Percentiles rank a stretch among this genome's conserved stretches.
Conservation (phyloP, 2,329 filamentous ascomycete species). For the Pleoardoris graminearum region DNA sequence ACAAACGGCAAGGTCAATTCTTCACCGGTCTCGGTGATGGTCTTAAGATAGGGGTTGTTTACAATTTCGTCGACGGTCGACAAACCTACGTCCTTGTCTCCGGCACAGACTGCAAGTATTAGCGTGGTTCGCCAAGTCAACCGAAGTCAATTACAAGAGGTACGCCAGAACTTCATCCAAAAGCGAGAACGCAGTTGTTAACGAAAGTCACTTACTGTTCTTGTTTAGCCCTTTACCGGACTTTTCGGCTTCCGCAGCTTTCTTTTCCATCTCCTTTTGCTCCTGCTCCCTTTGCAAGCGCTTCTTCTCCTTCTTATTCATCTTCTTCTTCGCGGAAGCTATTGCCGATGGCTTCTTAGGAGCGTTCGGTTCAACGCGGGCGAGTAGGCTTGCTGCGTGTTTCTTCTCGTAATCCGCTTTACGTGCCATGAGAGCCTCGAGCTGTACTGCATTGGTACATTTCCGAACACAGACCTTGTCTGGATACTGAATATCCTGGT, state of each 20-base stretch:
- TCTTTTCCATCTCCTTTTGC: constrained; percentile 28
- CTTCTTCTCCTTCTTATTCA: constrained; percentile 40
- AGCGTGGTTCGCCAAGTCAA: constrained; percentile 1
- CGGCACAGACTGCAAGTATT: constrained; percentile 51
- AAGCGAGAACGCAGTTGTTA: no score
- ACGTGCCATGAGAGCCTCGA: constrained; percentile 62
- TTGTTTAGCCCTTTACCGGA: constrained; percentile 29
- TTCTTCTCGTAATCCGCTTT: constrained; percentile 64
- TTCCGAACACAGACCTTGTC: constrained; percentile 62
- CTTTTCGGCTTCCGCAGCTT: constrained; percentile 10
- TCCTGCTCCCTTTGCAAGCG: constrained; percentile 41
- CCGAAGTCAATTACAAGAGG: no score
- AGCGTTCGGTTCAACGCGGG: constrained; percentile 6
- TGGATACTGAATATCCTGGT: constrained; percentile 59
- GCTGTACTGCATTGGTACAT: constrained; percentile 52
- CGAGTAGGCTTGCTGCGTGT: constrained; percentile 9
- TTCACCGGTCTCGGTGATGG: constrained; percentile 37
- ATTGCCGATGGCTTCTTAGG: constrained; percentile 27
- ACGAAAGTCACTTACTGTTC: not conserved
- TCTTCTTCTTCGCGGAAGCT: constrained; percentile 42
- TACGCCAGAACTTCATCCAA: no score
- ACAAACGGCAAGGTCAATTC: constrained; percentile 67
- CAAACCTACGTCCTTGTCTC: constrained; percentile 43
- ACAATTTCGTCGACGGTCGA: constrained; percentile 52
- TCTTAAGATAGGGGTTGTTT: constrained; percentile 49